Evolutionary conservation across 345 rosid genomes (phyloP).

Genomic region (Punica granatum): DNA sequence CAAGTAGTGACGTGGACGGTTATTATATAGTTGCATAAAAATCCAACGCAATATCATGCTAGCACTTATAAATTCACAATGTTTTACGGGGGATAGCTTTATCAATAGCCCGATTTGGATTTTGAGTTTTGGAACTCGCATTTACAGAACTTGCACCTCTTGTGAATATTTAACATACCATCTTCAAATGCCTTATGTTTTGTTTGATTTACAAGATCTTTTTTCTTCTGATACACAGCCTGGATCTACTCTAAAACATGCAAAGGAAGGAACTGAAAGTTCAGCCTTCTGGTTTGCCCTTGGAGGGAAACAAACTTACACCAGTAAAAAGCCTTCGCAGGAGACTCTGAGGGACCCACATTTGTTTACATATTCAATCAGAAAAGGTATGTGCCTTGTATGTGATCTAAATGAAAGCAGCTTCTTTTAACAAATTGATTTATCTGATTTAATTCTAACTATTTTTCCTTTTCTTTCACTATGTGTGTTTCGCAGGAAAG

Average conservation of each 20-base stretch:
- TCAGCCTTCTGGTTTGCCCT: constrained; percentile 94
- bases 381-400: constrained; percentile 42
- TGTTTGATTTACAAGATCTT: constrained; percentile 2
- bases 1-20: not conserved
- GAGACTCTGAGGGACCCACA: constrained; percentile 83
- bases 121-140: not conserved
- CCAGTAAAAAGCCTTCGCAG: constrained; percentile 53
- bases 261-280: constrained; percentile 97
- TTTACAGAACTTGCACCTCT: not conserved
- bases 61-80: not conserved
- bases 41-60: not conserved
- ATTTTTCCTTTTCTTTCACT: constrained; percentile 21
- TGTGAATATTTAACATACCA: not conserved
- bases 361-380: constrained; percentile 60
- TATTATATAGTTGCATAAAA: not conserved
- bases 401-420: not conserved
- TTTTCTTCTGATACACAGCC: constrained; percentile 58
- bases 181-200: not conserved
- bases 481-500: constrained; percentile 53
- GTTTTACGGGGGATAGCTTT: not conserved
- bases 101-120: not conserved
- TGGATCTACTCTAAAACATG: constrained; percentile 74
- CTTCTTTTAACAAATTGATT: not conserved
- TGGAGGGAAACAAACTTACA: constrained; percentile 94
- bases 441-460: constrained; percentile 25